Evolutionary conservation across 1,139 yeast species (phyloP), one percentile per base, ranked within the genome.

Genomic region (Yamadazyma triangularis): DNA sequence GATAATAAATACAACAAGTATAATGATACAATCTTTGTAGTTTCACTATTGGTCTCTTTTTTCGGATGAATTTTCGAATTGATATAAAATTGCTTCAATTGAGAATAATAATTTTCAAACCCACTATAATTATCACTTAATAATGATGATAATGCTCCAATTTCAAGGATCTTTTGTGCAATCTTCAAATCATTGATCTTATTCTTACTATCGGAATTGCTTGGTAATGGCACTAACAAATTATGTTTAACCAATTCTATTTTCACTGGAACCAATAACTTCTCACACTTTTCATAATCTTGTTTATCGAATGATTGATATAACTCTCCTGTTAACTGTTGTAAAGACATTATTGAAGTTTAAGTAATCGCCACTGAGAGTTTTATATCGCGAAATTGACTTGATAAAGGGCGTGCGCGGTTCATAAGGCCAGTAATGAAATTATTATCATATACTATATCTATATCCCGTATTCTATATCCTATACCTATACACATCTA

Each of bases 131-230:
- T 71, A 30, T 74, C 63, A 28, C 73, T 58, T 44, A 81, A 78
- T 40, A 91, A 76, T 29, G 88, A 73, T 11, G 85, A 72, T 39
- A 89, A 65, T 0, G 94, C 93, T 10, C 95, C 96, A 39, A 88
- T 78, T 56, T 89, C 97, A 32, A 91, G 65, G 31, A 89, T 82
- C 31, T 83, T 75, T 48, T 93, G 79, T 8, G 95, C 79, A 28
- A 88, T 84, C 40, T 73, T 69, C 41, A 87, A 69, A 59, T 89
- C 97, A 38, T 75, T 75, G 30, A 78, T 53, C 53, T 56, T 64
- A 51, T 62, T 74, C 46, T 46, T 57, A 42, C 58, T 58, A 35
- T 55, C 49, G 18, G 69, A 55, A 34, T 58, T 60, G 28, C 57
- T 35, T 3, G 62, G 41, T 29, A 73, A 58, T n/a, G 96, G 96